Conservation (phyloP, 2,329 filamentous ascomycete genomes). For the Diatrype stigma region DNA sequence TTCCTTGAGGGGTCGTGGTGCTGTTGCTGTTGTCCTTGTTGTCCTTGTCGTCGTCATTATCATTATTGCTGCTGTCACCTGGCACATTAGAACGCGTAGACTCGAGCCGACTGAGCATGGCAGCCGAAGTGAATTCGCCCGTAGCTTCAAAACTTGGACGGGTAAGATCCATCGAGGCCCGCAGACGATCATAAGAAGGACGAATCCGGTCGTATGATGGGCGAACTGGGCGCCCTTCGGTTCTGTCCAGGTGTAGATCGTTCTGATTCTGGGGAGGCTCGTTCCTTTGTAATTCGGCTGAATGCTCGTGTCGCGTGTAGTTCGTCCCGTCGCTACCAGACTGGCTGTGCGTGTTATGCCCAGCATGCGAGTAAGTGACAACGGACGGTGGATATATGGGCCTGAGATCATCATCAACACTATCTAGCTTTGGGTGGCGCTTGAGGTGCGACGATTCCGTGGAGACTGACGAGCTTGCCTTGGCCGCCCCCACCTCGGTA, state of each 20-base stretch:
- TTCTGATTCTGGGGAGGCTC: conserved; percentile 17
- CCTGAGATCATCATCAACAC: conserved; percentile 79
- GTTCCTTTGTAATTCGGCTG: conserved; percentile 46
- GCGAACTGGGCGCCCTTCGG: conserved; percentile 28
- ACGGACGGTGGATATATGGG: conserved; percentile 93
- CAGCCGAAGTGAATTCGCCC: conserved; percentile 87
- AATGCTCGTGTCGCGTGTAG: conserved; percentile 66
- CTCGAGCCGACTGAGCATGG: conserved; percentile 78
- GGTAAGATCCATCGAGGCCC: conserved; percentile 81
- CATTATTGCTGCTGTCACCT: background rate
- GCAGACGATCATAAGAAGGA: conserved; percentile 83
- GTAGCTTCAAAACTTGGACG: conserved; percentile 81
- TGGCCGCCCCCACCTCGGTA: conserved; percentile 32
- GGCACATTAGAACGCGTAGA: conserved; percentile 52
- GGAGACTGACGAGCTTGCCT: conserved; percentile 33
- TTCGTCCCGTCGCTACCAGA: conserved; percentile 94
- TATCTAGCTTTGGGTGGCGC: conserved; percentile 55
- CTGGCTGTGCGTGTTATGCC: conserved; percentile 77
- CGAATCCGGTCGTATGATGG: conserved; percentile 65
- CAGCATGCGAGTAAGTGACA: conserved; percentile 61
- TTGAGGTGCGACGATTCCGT: conserved; percentile 48
- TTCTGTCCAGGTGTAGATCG: conserved; percentile 19
- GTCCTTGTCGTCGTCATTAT: background rate
- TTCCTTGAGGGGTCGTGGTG: conserved; percentile 10
- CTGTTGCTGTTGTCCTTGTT: conserved; percentile 1